Percentiles rank a stretch among this genome's conserved stretches.
phyloP scores from a whole-genome alignment of 768 basidiomycete genomes.

The Termitomyces titanicus region DNA sequence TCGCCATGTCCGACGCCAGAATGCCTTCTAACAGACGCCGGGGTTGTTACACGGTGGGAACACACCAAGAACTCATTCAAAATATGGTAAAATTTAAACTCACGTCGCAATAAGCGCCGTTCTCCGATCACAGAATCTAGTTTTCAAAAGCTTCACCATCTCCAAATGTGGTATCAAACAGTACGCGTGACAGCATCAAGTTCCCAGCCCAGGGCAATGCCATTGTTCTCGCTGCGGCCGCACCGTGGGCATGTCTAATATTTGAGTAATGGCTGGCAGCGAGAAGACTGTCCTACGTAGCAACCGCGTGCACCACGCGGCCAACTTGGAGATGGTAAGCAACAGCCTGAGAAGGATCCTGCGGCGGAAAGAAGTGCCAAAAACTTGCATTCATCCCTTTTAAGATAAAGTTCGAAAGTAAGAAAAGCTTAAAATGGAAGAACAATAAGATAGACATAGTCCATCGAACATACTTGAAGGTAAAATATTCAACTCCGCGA shows the following conservation, averaged over 20 bases:
- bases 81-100: not conserved
- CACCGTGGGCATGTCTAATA: not conserved
- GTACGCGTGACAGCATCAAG: not conserved
- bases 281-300: not conserved
- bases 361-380: not conserved
- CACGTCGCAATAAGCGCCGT: not conserved
- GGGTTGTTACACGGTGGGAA: not conserved
- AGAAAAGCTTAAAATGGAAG: not conserved
- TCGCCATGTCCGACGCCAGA: not conserved
- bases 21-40: not conserved
- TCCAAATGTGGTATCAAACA: slow-evolving; percentile 1
- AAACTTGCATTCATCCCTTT: not conserved
- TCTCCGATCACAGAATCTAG: not conserved
- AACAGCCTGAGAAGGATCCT: too few relatives aligned
- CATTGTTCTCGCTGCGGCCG: not conserved
- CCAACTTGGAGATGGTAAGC: not conserved
- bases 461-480: not conserved
- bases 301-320: not conserved
- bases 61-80: not conserved
- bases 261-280: not conserved
- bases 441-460: not conserved
- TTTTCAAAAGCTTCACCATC: not conserved
- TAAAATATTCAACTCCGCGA: not conserved
- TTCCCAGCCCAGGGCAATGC: not conserved
- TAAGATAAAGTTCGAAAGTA: too few relatives aligned